Evolutionary conservation across 148 eudicot genomes (phyloP).

Genomic region (Cornus florida): DNA sequence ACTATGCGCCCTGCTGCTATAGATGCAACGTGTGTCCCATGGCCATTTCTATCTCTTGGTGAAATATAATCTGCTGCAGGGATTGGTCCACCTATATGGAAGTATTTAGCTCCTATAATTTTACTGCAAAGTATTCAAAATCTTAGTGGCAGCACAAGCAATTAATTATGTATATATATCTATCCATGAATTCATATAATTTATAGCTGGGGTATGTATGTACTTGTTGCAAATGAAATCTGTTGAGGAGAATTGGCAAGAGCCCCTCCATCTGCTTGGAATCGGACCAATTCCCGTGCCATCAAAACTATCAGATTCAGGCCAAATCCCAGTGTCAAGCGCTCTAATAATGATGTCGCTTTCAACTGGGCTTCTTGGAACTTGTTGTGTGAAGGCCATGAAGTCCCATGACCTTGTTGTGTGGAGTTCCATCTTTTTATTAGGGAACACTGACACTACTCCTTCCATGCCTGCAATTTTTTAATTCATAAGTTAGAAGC

Average conservation of each 20-base stretch:
- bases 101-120: slow-evolving; percentile 31
- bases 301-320: slow-evolving; percentile 31
- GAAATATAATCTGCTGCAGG: slow-evolving; percentile 9
- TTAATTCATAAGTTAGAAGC: background rate
- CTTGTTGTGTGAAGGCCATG: slow-evolving; percentile 23
- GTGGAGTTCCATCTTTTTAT: background rate
- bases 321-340: slow-evolving; percentile 36
- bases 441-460: slow-evolving; percentile 30
- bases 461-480: slow-evolving; percentile 23
- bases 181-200: too few relatives aligned
- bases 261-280: slow-evolving; percentile 35
- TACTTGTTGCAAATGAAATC: slow-evolving; percentile 44
- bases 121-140: slow-evolving; percentile 16
- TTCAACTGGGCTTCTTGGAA: slow-evolving; percentile 18
- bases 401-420: slow-evolving; percentile 47
- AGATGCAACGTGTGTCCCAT: slow-evolving; percentile 30
- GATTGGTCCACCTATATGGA: slow-evolving; percentile 2
- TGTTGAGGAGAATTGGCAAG: slow-evolving; percentile 18
- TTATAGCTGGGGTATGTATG: too few relatives aligned
- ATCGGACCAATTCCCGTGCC: slow-evolving; percentile 30
- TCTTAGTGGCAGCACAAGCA: background rate
- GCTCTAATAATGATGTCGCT: slow-evolving; percentile 25
- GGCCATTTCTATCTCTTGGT: slow-evolving; percentile 20
- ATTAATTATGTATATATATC: too few relatives aligned
- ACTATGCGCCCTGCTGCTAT: slow-evolving; percentile 21